These are phyloP conservation scores for Lentithecium fluviatile DNA, from an alignment of 495 filamentous ascomycete species.

Conservation along the genomic window DNA sequence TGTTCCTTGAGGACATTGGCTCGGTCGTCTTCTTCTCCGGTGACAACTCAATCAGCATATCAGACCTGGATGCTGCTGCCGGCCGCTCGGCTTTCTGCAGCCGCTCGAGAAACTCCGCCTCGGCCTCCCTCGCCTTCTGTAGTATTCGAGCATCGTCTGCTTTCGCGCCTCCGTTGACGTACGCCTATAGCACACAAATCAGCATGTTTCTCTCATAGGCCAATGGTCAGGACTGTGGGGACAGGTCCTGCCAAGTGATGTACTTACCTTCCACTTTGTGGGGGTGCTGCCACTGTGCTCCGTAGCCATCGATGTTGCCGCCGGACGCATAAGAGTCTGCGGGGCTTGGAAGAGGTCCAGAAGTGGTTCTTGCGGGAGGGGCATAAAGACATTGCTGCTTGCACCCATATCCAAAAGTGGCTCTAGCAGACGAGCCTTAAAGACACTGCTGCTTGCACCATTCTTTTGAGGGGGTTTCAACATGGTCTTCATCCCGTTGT, in stretches of 20 bases:
- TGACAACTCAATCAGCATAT: slow-evolving; percentile 5
- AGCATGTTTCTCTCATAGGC: background rate
- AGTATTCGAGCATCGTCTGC: slow-evolving; percentile 8
- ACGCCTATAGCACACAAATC: background rate
- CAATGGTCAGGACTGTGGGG: background rate
- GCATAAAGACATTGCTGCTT: background rate
- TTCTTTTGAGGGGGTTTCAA: slow-evolving; percentile 4
- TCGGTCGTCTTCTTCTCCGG: background rate
- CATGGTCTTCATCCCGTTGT: background rate
- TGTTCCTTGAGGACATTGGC: background rate
- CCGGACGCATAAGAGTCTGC: no score
- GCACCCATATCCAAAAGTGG: background rate
- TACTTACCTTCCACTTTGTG: no score
- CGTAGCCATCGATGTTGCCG: no score
- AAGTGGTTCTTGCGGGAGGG: no score
- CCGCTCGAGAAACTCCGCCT: background rate
- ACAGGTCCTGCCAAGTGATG: background rate
- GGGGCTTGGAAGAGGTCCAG: no score
- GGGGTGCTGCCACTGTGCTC: no score
- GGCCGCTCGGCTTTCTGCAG: background rate
- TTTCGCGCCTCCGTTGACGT: slow-evolving; percentile 15
- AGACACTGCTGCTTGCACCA: background rate
- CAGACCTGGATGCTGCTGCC: background rate
- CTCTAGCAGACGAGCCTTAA: no score
- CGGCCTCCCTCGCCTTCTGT: background rate